Conservation (phyloP, 345 rosid species). For the Gossypium arboreum region DNA sequence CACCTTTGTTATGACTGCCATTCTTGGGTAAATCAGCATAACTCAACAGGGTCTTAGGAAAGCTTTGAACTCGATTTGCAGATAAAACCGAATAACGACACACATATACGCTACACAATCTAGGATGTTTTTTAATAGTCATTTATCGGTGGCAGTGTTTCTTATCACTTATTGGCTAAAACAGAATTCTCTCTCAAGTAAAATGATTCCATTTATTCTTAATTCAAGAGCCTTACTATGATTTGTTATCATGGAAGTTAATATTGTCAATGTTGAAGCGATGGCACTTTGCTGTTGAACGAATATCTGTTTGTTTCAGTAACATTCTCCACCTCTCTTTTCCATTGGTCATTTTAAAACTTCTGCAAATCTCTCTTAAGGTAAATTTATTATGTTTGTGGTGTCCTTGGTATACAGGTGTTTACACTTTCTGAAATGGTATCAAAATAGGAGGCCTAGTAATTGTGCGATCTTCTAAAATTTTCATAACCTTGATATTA, state of each 20-base stretch:
- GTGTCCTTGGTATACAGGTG: background rate
- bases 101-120: background rate
- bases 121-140: background rate
- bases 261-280: too few species aligned
- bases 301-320: background rate
- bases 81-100: too few species aligned
- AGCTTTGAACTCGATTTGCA: background rate
- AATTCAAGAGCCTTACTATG: background rate
- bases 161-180: background rate
- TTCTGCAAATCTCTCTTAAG: too few species aligned
- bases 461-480: background rate
- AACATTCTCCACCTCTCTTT: background rate
- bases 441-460: background rate
- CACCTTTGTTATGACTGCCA: slow-evolving; percentile 36
- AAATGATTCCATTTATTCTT: background rate
- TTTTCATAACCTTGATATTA: background rate
- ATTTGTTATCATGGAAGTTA: background rate
- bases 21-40: slow-evolving; percentile 25
- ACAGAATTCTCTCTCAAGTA: background rate
- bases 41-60: background rate
- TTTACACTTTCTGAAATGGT: too few species aligned
- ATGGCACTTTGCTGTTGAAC: too few species aligned
- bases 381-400: too few species aligned
- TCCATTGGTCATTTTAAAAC: background rate
- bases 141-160: background rate